phyloP scores from a whole-genome alignment of 2,329 filamentous ascomycete species.

The Epichloe sp. region DNA sequence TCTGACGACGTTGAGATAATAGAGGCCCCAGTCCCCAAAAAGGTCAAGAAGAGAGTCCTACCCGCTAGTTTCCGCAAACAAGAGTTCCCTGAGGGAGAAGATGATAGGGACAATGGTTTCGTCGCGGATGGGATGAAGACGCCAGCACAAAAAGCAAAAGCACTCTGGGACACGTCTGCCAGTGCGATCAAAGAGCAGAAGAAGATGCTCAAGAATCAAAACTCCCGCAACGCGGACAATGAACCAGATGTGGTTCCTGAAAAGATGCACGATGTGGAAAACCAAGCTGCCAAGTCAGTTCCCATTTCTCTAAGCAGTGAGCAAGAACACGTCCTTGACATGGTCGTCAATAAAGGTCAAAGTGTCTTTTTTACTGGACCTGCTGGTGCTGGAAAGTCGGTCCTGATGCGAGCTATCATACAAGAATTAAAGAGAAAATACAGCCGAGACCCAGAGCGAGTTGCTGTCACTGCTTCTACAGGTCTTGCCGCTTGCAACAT shows the following conservation, averaged over 20 bases:
- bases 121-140: conserved; percentile 13
- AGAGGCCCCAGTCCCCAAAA: conserved; percentile 16
- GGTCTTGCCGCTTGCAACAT: conserved; percentile 95
- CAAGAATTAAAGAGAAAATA: conserved; percentile 65
- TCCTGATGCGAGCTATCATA: conserved; percentile 88
- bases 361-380: conserved; percentile 98
- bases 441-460: conserved; percentile 60
- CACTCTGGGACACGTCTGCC: conserved; percentile 58
- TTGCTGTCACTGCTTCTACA: conserved; percentile 91
- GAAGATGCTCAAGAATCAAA: conserved; percentile 54
- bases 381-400: conserved; percentile 92
- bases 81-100: conserved; percentile 25
- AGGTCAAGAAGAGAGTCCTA: conserved; percentile 50
- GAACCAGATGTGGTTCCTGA: conserved; percentile 21
- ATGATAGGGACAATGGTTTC: conserved; percentile 1
- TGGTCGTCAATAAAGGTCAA: conserved; percentile 67
- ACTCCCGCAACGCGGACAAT: conserved; percentile 22
- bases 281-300: conserved; percentile 26
- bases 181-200: conserved; percentile 68
- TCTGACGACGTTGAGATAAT: conserved; percentile 17
- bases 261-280: conserved; percentile 30
- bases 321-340: conserved; percentile 68
- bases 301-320: conserved; percentile 69
- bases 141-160: conserved; percentile 21
- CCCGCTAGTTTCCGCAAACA: conserved; percentile 33